Conservation (phyloP, 176 grass and related monocot species). For the Ensete ventricosum region DNA sequence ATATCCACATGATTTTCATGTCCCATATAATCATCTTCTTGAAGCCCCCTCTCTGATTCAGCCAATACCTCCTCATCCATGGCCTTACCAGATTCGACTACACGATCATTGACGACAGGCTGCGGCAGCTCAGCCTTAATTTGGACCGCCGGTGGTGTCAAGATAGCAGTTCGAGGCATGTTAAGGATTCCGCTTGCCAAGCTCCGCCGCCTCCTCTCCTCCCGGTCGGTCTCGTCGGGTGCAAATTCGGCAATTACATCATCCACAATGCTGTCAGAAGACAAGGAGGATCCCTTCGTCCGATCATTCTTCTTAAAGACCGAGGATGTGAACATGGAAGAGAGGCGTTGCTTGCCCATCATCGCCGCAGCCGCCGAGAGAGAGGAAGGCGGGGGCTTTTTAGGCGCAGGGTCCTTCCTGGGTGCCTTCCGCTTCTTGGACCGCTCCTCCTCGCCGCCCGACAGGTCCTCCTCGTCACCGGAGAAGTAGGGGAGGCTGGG, state of each 20-base stretch:
- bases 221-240: constrained; percentile 60
- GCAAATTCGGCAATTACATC: constrained; percentile 78
- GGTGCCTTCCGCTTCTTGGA: constrained; percentile 39
- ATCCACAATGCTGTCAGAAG: constrained; percentile 60
- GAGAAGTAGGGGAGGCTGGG: constrained; percentile 36
- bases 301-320: constrained; percentile 61
- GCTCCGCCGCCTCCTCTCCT: constrained; percentile 50
- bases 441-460: constrained; percentile 8
- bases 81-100: constrained; percentile 10
- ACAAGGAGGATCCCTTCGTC: constrained; percentile 32
- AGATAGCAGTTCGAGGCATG: background rate
- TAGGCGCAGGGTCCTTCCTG: constrained; percentile 45
- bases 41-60: constrained; percentile 18
- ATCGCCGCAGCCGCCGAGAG: constrained; percentile 38
- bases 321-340: constrained; percentile 67
- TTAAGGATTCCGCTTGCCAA: constrained; percentile 16
- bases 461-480: constrained; percentile 47
- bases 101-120: background rate
- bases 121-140: constrained; percentile 24
- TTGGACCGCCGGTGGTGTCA: constrained; percentile 6
- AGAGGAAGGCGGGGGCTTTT: constrained; percentile 42
- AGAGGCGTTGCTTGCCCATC: constrained; percentile 52
- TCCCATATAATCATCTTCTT: constrained; percentile 18
- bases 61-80: background rate
- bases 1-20: constrained; percentile 27